Percentiles rank a stretch among this genome's conserved stretches.
phyloP scores from a whole-genome alignment of 1,284 basidiomycete genomes.

The Cryptococcus floricola region DNA sequence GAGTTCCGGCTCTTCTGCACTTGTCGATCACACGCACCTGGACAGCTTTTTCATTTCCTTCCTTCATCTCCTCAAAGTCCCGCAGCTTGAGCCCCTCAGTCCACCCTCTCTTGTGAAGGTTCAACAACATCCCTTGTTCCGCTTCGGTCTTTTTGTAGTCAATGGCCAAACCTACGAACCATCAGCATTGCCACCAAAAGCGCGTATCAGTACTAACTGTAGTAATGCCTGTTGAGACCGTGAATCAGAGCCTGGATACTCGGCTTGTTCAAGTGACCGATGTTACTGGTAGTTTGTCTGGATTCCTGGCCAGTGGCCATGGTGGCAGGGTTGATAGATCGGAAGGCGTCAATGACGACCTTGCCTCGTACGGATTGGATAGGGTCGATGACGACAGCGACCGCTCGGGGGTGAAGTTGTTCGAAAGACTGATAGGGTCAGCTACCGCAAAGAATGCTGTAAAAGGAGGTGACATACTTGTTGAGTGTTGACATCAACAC shows the following conservation, averaged over 20 bases:
- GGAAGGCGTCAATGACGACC: slow-evolving; percentile 99
- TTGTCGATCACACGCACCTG: slow-evolving; percentile 59
- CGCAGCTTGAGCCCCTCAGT: slow-evolving; percentile 87
- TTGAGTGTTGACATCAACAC: slow-evolving; percentile 99
- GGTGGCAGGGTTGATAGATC: slow-evolving; percentile 83
- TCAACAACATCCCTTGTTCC: slow-evolving; percentile 97
- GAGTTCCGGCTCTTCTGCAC: neutral
- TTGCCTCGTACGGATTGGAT: slow-evolving; percentile 99
- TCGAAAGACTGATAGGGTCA: slow-evolving; percentile 76
- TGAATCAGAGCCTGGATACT: slow-evolving; percentile 96
- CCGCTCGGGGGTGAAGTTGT: slow-evolving; percentile 87
- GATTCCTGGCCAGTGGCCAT: slow-evolving; percentile 85
- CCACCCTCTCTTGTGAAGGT: slow-evolving; percentile 96
- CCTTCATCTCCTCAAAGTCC: slow-evolving; percentile 81
- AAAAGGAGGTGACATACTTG: slow-evolving; percentile 58
- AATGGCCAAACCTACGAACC: slow-evolving; percentile 66
- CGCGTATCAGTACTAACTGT: slow-evolving; percentile 54
- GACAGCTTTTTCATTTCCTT: slow-evolving; percentile 82
- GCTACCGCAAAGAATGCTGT: neutral
- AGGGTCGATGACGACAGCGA: slow-evolving; percentile 97
- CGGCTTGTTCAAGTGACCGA: slow-evolving; percentile 98
- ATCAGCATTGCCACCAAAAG: neutral
- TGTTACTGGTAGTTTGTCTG: slow-evolving; percentile 95
- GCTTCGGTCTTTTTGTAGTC: slow-evolving; percentile 96
- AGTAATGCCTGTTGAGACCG: slow-evolving; percentile 92